Conservation (phyloP, 2,329 filamentous ascomycete genomes). For the Eutypa lata region DNA sequence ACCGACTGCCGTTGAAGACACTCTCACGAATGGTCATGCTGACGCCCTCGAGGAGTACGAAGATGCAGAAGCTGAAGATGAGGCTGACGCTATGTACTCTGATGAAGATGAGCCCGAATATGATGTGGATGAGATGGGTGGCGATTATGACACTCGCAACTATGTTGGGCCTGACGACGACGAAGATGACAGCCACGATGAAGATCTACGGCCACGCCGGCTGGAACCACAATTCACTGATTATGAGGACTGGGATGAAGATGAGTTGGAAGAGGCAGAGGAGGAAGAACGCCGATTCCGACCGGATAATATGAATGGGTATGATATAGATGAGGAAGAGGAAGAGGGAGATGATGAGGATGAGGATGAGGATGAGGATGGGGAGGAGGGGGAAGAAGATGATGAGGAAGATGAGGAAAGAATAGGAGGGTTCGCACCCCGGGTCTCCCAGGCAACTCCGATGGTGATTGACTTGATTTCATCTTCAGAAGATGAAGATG, state of each 20-base stretch:
- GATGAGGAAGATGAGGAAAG: slow-evolving; percentile 2
- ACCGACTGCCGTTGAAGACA: slow-evolving; percentile 14
- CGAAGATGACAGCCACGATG: slow-evolving; percentile 29
- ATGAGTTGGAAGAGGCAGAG: slow-evolving; percentile 3
- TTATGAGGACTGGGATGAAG: slow-evolving; percentile 21
- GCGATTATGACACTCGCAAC: slow-evolving; percentile 28
- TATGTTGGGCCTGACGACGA: slow-evolving; percentile 28
- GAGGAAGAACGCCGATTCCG: slow-evolving; percentile 7
- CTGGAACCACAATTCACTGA: slow-evolving; percentile 28
- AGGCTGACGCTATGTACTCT: slow-evolving; percentile 22
- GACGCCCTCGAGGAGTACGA: slow-evolving; percentile 20
- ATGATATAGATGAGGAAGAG: slow-evolving; percentile 17
- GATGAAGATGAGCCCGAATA: slow-evolving; percentile 29
- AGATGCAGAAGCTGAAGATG: slow-evolving; percentile 22
- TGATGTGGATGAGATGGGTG: slow-evolving; percentile 28
- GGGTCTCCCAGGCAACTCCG: slow-evolving; percentile 6
- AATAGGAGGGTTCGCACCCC: slow-evolving; percentile 5
- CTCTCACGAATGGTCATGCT: slow-evolving; percentile 9
- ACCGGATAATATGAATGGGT: slow-evolving; percentile 7
- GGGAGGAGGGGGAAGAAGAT: neutral
- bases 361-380: slow-evolving; percentile 5
- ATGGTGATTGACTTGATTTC: slow-evolving; percentile 20
- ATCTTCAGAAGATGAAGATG: slow-evolving; percentile 19
- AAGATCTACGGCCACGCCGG: slow-evolving; percentile 19
- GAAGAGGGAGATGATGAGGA: slow-evolving; percentile 10